A percentile compares a stretch with the other conserved stretches of the same genome.
phyloP scores from a whole-genome alignment of 352 stramenopile genomes.

The Thalassiosira gravida region DNA sequence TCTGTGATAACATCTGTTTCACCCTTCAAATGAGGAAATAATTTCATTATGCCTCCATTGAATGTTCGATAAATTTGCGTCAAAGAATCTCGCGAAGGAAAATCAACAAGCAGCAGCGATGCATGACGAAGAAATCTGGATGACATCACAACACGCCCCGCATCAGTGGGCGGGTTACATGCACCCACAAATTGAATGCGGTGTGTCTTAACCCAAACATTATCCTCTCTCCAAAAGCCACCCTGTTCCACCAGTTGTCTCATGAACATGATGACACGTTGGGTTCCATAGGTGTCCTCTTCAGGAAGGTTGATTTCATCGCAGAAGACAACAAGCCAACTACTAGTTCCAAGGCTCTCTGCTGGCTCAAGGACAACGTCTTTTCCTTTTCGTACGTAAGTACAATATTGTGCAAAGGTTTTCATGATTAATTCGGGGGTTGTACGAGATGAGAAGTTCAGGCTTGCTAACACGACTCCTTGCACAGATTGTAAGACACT shows the following conservation, averaged over 20 bases:
- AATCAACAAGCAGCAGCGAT: slow-evolving; percentile 98
- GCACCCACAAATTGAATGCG: slow-evolving; percentile 89
- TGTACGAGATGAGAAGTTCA: slow-evolving; percentile 99
- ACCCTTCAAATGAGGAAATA: slow-evolving; percentile 96
- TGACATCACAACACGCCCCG: slow-evolving; percentile 95
- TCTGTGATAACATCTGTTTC: slow-evolving; percentile 96
- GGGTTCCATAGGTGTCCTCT: slow-evolving; percentile 97
- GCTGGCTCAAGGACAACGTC: slow-evolving; percentile 94
- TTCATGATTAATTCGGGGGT: slow-evolving; percentile 98
- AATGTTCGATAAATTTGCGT: slow-evolving; percentile 98
- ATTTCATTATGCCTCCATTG: slow-evolving; percentile 96
- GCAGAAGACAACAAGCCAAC: slow-evolving; percentile 99
- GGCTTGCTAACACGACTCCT: slow-evolving; percentile 95
- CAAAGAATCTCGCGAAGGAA: slow-evolving; percentile 91
- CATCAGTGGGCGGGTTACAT: slow-evolving; percentile 99
- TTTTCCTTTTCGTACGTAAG: slow-evolving; percentile 95
- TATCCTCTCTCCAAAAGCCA: slow-evolving; percentile 91
- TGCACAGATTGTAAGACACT: slow-evolving; percentile 96
- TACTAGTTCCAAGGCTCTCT: slow-evolving; percentile 88
- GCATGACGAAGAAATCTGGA: slow-evolving; percentile 97
- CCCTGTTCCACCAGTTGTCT: slow-evolving; percentile 94
- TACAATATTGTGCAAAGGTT: slow-evolving; percentile 96
- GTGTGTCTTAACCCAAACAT: slow-evolving; percentile 85
- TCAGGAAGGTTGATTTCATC: slow-evolving; percentile 99
- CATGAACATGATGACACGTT: slow-evolving; percentile 99